Base-by-base conservation (phyloP, 2,329 filamentous ascomycete species). In the Aspergillus neotritici region DNA sequence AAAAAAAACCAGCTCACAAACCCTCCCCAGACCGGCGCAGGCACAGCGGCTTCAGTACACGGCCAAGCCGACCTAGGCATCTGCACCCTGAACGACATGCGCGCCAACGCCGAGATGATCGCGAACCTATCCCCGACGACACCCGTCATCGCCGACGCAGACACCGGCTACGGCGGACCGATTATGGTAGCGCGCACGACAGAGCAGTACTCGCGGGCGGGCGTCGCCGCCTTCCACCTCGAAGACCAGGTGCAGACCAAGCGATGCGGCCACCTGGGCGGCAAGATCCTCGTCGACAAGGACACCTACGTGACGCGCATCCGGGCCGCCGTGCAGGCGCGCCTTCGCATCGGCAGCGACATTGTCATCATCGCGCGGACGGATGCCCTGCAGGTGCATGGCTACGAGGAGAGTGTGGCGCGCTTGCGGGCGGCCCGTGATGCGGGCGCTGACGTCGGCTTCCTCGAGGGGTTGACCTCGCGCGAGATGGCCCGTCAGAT, bases 181-280 rank as follows among this genome's bases (percentile, higher is more conserved):
- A 63, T 69, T 36, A 70, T 69, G 66, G 66, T 76, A 29, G 68
- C 71, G 10, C 68, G 73, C 12, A 75, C 74, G 4, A 70, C 74
- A 4, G 64, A 68, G 16, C 64, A 71, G 37, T 78, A 78, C 58
- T 70, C 71, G 16, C 70, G 72, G 36, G 67, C 74, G 3, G 76
- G 76, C 16, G 72, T 80, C 3, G 77, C 77, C 1, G 77, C 67
- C 8, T 67, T 79, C 34, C 77, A 80, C 55, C 71, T 80, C 50
- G 77, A 80, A 58, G 77, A 80, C 57, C 75, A 80, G 55, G 69
- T 78, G 6, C 65, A 67, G 47, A 67, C 62, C 12, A 70, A 70
- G 44, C 61, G 66, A 13, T 70, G 67, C 44, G 66, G 67, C 2
- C 66, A 70, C 40, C 60, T 70, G 0, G 59, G 54, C 2, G 66